Percentiles rank a stretch among this genome's conserved stretches.
Evolutionary conservation across 2,329 filamentous ascomycete species (phyloP).

Genomic region (Penicillium sp.): DNA sequence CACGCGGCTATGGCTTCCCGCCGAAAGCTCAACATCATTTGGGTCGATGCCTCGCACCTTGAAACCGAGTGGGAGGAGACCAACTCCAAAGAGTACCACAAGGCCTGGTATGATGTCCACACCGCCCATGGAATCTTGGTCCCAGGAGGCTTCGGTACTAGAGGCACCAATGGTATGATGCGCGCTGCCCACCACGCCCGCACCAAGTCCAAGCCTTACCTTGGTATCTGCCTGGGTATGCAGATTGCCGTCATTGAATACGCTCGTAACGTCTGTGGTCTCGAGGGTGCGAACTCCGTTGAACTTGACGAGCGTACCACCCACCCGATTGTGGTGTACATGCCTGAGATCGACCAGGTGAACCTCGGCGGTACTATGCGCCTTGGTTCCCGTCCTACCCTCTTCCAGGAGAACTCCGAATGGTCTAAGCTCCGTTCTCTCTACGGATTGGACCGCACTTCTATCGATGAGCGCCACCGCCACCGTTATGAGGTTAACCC

Average conservation of each 20-base stretch:
- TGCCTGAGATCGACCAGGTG: constrained; percentile 78
- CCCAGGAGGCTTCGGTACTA: constrained; percentile 75
- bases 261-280: constrained; percentile 70
- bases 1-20: constrained; percentile 16
- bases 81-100: constrained; percentile 73
- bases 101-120: constrained; percentile 79
- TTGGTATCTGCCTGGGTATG: constrained; percentile 90
- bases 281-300: constrained; percentile 56
- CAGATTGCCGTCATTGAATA: constrained; percentile 90
- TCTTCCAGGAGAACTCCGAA: constrained; percentile 72
- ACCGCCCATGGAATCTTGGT: constrained; percentile 57
- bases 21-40: constrained; percentile 55
- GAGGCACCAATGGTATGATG: constrained; percentile 89
- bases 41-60: constrained; percentile 81
- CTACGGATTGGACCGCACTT: constrained; percentile 58
- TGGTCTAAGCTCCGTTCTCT: constrained; percentile 75
- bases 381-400: constrained; percentile 69
- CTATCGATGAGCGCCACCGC: constrained; percentile 72
- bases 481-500: constrained; percentile 92
- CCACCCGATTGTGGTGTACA: constrained; percentile 78
- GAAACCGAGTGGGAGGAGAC: constrained; percentile 69
- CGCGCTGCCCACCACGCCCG: constrained; percentile 79
- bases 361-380: constrained; percentile 84
- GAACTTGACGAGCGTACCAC: constrained; percentile 58
- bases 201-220: constrained; percentile 73